Conservation (phyloP, 1,139 yeast species). For the Magnusiomyces magnusii region DNA sequence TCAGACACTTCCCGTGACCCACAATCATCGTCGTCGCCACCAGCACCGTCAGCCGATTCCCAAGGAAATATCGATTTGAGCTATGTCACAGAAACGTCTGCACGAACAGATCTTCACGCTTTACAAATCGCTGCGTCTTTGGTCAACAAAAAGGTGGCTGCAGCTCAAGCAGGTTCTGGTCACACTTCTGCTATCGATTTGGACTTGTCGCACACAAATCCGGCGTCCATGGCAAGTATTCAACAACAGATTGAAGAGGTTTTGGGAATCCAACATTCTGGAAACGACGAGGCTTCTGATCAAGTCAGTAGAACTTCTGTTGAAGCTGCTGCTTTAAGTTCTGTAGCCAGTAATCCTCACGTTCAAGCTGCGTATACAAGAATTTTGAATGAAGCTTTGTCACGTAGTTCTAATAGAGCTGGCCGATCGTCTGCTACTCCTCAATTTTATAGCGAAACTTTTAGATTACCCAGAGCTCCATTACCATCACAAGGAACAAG, state of each 20-base stretch:
- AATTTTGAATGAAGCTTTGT: neutral
- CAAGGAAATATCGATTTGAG: constrained; percentile 9
- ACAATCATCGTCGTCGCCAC: neutral
- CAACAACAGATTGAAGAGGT: constrained; percentile 7
- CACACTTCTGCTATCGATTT: neutral
- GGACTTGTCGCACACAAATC: neutral
- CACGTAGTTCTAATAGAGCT: neutral
- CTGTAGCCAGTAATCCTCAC: neutral
- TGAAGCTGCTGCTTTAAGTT: neutral
- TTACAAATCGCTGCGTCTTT: constrained; percentile 14
- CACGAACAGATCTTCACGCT: constrained; percentile 14
- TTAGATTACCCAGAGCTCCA: neutral
- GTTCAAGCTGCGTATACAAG: constrained; percentile 3
- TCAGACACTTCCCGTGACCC: neutral
- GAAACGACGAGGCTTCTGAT: neutral
- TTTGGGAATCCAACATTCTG: neutral
- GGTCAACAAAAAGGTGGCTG: neutral
- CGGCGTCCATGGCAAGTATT: neutral
- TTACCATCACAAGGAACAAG: neutral
- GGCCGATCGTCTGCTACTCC: neutral
- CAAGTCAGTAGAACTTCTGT: neutral
- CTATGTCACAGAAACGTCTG: constrained; percentile 1
- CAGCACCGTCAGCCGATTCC: neutral
- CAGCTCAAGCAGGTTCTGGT: neutral
- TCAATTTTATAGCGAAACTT: neutral